Evolutionary conservation across 129 eudicot genomes (phyloP).

Genomic region (Tagetes erecta): DNA sequence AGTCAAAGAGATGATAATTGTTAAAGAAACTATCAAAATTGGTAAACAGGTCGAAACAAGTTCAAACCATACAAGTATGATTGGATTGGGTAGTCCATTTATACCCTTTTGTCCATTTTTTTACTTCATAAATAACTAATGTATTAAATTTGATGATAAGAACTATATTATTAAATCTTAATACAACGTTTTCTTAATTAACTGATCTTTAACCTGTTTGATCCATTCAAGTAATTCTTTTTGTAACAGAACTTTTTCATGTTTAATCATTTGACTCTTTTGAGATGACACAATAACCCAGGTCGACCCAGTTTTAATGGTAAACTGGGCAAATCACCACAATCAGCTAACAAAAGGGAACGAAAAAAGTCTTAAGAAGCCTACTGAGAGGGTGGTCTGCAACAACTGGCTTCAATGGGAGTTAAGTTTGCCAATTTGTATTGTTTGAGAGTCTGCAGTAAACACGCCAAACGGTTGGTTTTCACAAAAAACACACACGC

Average conservation of each 20-base stretch:
- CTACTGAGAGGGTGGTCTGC: slow-evolving; percentile 92
- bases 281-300: not conserved
- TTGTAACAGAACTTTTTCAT: not conserved
- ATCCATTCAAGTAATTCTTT: not conserved
- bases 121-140: not conserved
- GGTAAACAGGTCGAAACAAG: not conserved
- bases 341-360: slow-evolving; percentile 7
- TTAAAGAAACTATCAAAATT: slow-evolving; percentile 1
- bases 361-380: slow-evolving; percentile 7
- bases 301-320: not conserved
- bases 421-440: slow-evolving; percentile 63
- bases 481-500: not conserved
- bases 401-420: slow-evolving; percentile 93
- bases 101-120: slow-evolving; percentile 3
- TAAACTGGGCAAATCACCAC: not conserved
- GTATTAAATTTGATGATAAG: not conserved
- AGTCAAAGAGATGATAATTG: slow-evolving; percentile 2
- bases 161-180: not conserved
- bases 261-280: not conserved
- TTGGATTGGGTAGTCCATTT: not conserved
- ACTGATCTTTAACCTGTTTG: not conserved
- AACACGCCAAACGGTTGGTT: slow-evolving; percentile 15
- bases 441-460: slow-evolving; percentile 67
- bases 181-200: not conserved
- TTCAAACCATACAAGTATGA: not conserved